Base-by-base conservation (phyloP, 257 asterid species). In the Nicotiana otophora region DNA sequence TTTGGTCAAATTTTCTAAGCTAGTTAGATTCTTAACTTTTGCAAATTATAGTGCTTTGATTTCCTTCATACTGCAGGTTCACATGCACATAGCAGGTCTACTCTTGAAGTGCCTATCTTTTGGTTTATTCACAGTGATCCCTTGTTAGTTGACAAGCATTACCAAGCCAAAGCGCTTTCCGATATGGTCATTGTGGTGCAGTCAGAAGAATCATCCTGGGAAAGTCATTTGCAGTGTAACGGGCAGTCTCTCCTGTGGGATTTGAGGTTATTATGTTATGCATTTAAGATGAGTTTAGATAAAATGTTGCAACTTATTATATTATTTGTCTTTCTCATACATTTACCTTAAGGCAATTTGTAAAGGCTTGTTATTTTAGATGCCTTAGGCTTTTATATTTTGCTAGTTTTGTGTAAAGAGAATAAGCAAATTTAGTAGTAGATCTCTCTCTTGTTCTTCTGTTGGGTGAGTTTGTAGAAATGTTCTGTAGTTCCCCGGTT, bases 161-260 rank as follows among this genome's bases (percentile, higher is more conserved):
- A 94, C 82, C 99, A 92, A 84, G 98, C 99, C 77, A 96, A 91
- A 87, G 93, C 98, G 66, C 98, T 96, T 75, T 89, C 99, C 53
- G 99, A 94, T 91, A 96, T 96, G 99, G 95, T 96, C 69, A 85
- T 96, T 80, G 99, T 96, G 82, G 98, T 94, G 84, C 99, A 96
- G 89, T 96, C 99, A 9, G 99, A 96, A 88, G 88, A 96, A 81
- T 83, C 98, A 82, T 93, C 99, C 62, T 93, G 94, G 98, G 98
- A 94, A 89, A 96, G 98, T 91, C 98, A 96, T 90, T 90, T 96
- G 79, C 99, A 96, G 86, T 96, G 99, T 90, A 94, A 96, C 57
- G 98, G 99, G 46, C 88, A 55, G 81, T 87, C 98, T 16, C 93
- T 96, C 86, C 76, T 94, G 74, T 90, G 94, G 95, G 98, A 96